phyloP scores from a whole-genome alignment of 2,329 filamentous ascomycete genomes.

The Penicillium sclerotiorum region DNA sequence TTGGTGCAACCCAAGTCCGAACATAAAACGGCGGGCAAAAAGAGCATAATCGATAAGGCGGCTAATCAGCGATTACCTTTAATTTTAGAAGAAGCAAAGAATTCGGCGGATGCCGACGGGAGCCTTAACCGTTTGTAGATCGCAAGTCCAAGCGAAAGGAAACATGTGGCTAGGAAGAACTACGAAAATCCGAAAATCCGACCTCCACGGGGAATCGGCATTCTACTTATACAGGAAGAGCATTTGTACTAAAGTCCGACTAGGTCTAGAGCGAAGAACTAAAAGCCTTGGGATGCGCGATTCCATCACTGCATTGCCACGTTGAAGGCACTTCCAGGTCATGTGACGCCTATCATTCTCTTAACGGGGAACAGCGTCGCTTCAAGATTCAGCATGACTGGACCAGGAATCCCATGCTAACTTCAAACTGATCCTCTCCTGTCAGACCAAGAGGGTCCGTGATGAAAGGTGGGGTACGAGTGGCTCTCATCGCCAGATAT shows the following conservation, averaged over 20 bases:
- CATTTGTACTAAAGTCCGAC: too few relatives aligned
- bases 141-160: too few relatives aligned
- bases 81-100: too few relatives aligned
- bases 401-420: slow-evolving; percentile 1
- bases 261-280: too few relatives aligned
- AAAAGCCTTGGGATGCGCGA: too few relatives aligned
- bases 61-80: slow-evolving; percentile 11
- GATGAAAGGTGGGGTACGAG: neutral
- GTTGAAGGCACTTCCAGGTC: neutral
- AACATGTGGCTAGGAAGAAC: too few relatives aligned
- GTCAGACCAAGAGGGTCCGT: slow-evolving; percentile 1
- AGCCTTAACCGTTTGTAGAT: too few relatives aligned
- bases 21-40: slow-evolving; percentile 9
- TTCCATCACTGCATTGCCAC: too few relatives aligned
- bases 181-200: too few relatives aligned
- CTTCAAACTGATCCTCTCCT: neutral
- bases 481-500: neutral
- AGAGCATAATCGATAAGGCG: slow-evolving; percentile 17
- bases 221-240: too few relatives aligned
- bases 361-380: neutral
- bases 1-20: slow-evolving; percentile 3
- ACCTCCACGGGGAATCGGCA: too few relatives aligned
- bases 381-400: neutral
- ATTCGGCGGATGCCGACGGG: slow-evolving; percentile 28
- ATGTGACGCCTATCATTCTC: neutral